These are phyloP conservation scores for Crithidia mellificae DNA, from an alignment of 208 protist genomes.

Conservation along the genomic window DNA sequence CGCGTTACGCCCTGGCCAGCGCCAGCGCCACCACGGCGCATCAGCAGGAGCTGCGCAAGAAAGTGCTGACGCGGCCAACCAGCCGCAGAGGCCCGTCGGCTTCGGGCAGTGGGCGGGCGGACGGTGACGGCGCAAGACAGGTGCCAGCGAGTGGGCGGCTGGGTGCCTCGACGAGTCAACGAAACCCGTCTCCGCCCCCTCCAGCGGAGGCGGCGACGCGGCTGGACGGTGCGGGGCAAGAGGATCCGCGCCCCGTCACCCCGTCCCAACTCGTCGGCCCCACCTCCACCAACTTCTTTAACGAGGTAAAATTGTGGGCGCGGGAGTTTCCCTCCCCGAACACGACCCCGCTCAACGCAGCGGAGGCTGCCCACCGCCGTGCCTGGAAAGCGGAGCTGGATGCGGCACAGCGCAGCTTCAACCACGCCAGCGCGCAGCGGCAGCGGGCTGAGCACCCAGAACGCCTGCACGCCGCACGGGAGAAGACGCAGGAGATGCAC, in stretches of 20 bases:
- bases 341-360: constrained; percentile 23
- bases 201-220: not conserved
- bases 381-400: constrained; percentile 45
- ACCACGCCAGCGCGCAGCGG: constrained; percentile 30
- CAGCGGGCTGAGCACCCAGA: constrained; percentile 31
- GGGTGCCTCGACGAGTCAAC: not conserved
- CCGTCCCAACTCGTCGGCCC: constrained; percentile 31
- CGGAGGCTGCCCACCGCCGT: constrained; percentile 32
- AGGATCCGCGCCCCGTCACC: not conserved
- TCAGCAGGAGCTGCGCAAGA: constrained; percentile 27
- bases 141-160: not conserved
- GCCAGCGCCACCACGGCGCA: constrained; percentile 8
- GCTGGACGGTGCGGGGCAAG: not conserved
- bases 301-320: constrained; percentile 46
- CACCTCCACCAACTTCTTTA: constrained; percentile 44
- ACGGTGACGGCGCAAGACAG: not conserved
- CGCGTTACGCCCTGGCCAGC: constrained; percentile 20
- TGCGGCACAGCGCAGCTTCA: constrained; percentile 32
- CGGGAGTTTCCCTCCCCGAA: constrained; percentile 42
- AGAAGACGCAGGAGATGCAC: constrained; percentile 27
- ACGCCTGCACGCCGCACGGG: constrained; percentile 31
- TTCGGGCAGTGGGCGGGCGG: not conserved
- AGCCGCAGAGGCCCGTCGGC: not conserved
- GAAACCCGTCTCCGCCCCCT: not conserved
- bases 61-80: constrained; percentile 15